These are phyloP conservation scores for Cubamyces lactineus DNA, from an alignment of 768 basidiomycete species.

Conservation along the genomic window DNA sequence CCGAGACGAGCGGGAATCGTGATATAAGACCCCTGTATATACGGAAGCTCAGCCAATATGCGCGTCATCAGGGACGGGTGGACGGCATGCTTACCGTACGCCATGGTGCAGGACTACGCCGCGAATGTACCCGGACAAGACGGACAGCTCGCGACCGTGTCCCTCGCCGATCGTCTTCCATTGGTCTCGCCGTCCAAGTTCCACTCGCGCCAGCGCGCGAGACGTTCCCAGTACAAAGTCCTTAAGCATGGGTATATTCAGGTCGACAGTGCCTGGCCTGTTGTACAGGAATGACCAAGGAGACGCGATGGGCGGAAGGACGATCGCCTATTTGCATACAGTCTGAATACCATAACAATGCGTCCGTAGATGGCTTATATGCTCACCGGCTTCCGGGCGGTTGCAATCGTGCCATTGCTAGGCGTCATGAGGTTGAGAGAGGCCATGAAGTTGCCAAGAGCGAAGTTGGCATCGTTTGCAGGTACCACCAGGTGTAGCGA, in stretches of 20 bases:
- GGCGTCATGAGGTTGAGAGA: constrained; percentile 59
- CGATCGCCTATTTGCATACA: constrained; percentile 56
- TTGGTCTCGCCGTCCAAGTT: constrained; percentile 71
- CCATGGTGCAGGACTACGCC: constrained; percentile 70
- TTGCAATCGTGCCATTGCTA: constrained; percentile 64
- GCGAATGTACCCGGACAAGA: constrained; percentile 60
- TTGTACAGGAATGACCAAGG: constrained; percentile 43
- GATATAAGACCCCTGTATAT: constrained; percentile 63
- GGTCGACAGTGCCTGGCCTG: constrained; percentile 44
- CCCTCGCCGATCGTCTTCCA: constrained; percentile 75
- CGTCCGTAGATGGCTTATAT: too few relatives aligned
- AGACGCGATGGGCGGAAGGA: constrained; percentile 44
- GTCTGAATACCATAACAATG: not conserved
- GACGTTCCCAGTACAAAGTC: constrained; percentile 54
- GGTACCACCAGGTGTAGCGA: constrained; percentile 70
- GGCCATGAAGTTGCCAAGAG: constrained; percentile 86
- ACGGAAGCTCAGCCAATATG: not conserved
- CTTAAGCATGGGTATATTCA: constrained; percentile 62
- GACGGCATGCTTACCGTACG: constrained; percentile 56
- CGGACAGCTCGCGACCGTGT: constrained; percentile 72
- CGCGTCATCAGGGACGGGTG: not conserved
- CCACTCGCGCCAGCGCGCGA: constrained; percentile 58
- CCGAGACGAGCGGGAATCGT: constrained; percentile 65
- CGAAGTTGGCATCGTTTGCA: constrained; percentile 64
- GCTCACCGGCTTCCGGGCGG: constrained; percentile 67